These are phyloP conservation scores for Salix udensis DNA, from an alignment of 345 rosid species.

Conservation along the genomic window DNA sequence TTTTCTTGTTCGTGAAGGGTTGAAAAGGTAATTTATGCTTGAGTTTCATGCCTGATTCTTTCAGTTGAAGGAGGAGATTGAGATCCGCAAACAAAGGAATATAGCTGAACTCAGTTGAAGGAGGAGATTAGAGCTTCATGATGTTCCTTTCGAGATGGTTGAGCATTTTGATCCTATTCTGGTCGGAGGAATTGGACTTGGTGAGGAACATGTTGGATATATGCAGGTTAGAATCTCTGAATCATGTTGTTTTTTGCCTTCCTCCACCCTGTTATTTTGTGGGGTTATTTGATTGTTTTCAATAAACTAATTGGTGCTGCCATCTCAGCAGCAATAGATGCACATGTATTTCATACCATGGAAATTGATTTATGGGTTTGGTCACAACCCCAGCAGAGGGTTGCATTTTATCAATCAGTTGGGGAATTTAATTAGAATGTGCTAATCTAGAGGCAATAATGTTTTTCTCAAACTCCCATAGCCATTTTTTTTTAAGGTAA, in stretches of 20 bases:
- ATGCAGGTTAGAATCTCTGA: conserved; percentile 70
- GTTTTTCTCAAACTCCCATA: neutral
- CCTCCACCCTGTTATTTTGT: neutral
- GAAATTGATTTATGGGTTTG: neutral
- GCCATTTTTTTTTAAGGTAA: neutral
- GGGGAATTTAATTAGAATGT: neutral
- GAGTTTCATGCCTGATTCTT: too few species aligned
- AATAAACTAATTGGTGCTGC: neutral
- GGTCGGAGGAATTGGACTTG: conserved; percentile 83
- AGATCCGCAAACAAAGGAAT: too few species aligned
- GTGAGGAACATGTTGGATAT: conserved; percentile 85
- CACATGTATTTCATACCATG: neutral
- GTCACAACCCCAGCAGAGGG: neutral
- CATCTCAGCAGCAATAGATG: neutral
- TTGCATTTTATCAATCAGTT: neutral
- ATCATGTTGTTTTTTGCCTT: neutral
- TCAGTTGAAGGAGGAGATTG: too few species aligned
- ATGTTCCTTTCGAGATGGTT: too few species aligned
- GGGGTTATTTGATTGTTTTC: neutral
- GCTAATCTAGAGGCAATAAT: neutral
- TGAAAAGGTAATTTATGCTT: too few species aligned
- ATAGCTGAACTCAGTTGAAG: too few species aligned
- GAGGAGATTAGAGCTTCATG: too few species aligned
- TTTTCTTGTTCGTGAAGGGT: too few species aligned
- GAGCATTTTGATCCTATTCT: conserved; percentile 60